Evolutionary conservation across 805 yeast genomes (phyloP), one percentile per base, ranked within the genome.

Genomic region (Jamesozyma hellenica): DNA sequence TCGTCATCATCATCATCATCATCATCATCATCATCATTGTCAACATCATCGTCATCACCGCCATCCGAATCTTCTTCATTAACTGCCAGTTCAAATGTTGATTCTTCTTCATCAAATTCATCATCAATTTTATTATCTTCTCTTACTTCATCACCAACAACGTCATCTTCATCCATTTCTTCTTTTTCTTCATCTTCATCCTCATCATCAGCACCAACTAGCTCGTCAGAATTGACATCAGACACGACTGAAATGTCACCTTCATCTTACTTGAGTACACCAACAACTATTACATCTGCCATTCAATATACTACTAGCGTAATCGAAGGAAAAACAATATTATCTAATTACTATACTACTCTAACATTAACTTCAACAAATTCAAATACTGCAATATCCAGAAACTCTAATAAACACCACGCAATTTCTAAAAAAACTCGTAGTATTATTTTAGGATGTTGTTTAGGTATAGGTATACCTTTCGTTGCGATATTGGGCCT

Each of bases 381-480:
- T 2, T 47, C 56, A n/a, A 53, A 63, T 0, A 47, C 50, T 2
- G 36, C 58, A 2, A 44, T 41, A 14, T 16, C 35, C 10, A 43
- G 36, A 17, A 29, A 18, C 3, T 11, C 28, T 4, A 11, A 32
- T 17, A 41, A 49, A 29, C 32, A 28, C 7, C 11, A 48, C 4
- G 80, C 80, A 0, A 59, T 77, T 7, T 67, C 79, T 1, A 51
- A 64, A 13, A 68, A 71, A 37, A 60, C 71, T 42, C 67, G 72
- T 40, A 71, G 70, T 41, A 70, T 79, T 28, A 74, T 80, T 18
- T 70, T 79, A 38, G 87, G 87, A 30, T 77, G 79, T 42, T 79
- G 75, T 23, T 79, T 80, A 5, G 87, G 87, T 40, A 71, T 82
- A 12, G 84, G 84, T 38, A 76, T 78, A 1, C 83, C 88, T 2